Evolutionary conservation across 768 basidiomycete genomes (phyloP), one percentile per base, ranked within the genome.

Genomic region (Mycena floridula): DNA sequence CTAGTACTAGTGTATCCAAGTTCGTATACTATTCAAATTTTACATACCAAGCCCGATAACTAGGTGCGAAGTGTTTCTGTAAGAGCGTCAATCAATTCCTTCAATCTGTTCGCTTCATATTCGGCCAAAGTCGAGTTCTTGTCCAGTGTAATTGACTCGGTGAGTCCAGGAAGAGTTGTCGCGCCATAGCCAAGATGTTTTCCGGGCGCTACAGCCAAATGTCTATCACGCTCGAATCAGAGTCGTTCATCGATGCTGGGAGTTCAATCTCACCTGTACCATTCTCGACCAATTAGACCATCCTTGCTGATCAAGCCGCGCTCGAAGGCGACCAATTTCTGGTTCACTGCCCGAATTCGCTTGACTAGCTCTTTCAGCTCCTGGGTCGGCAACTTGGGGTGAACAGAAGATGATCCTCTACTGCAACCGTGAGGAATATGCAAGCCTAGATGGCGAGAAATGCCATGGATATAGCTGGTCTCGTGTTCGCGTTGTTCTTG

Each of bases 101-200:
- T 64, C 50, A 90, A 63, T 40, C 86, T 73, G 11, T 60, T 58
- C 12, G 75, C 73, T 59, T 92, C 89, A 50, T 74, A 60, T 46
- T 74, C 55, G 1, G 81, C 82, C 48, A 81, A 59, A 0, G 75
- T 79, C 12, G 62, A 59, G 55, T 88, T 81, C 54, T 77, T 70
- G 40, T 90, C 86, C 26, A 81, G 71, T 22, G 76, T 70, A 53
- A 94, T 74, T 1, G 89, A 76, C 57, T 94, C 91, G 0, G 82
- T 84, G 23, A 93, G 64, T 13, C 73, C 88, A 2, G 89, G 91
- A 49, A 93, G 69, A 0, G 89, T 89, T 1, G 89, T 91, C 2
- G 89, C 87, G 6, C 89, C 89, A 54, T 90, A 89, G 4, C 86
- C 85, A 87, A 85, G 78, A 80, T 84, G 84, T 60, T 88, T 82